Evolutionary conservation across 352 stramenopile species (phyloP).

Genomic region (Saprolegnia diclina): DNA sequence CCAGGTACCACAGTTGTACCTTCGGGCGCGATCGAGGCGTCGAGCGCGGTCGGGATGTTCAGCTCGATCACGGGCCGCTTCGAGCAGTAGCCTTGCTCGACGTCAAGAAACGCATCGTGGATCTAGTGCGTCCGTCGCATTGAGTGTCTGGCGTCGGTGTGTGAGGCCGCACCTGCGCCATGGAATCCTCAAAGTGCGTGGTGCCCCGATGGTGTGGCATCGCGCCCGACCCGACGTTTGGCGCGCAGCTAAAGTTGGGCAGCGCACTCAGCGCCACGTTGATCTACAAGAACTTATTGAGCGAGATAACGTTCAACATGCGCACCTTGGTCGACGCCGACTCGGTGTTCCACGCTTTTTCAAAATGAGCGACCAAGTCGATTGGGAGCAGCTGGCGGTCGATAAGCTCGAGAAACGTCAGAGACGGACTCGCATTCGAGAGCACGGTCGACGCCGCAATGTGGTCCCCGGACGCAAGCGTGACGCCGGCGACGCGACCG

Average conservation of each 20-base stretch:
- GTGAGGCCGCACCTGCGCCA: slow-evolving; percentile 42
- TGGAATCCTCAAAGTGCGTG: slow-evolving; percentile 83
- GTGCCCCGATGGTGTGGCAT: slow-evolving; percentile 83
- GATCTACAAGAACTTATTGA: slow-evolving; percentile 48
- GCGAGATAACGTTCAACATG: neutral
- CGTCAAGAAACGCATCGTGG: slow-evolving; percentile 83
- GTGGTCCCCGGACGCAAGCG: slow-evolving; percentile 43
- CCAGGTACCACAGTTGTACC: slow-evolving; percentile 34
- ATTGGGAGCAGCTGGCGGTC: slow-evolving; percentile 46
- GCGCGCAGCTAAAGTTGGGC: slow-evolving; percentile 79
- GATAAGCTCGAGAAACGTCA: slow-evolving; percentile 83
- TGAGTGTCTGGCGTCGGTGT: neutral
- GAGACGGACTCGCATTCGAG: slow-evolving; percentile 72
- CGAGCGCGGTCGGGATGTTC: slow-evolving; percentile 85
- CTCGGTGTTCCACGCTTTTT: slow-evolving; percentile 73
- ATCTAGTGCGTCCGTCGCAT: slow-evolving; percentile 45
- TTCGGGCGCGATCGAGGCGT: slow-evolving; percentile 65
- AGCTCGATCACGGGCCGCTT: slow-evolving; percentile 85
- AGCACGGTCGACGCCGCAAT: slow-evolving; percentile 59
- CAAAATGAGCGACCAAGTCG: slow-evolving; percentile 61
- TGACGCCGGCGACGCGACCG: slow-evolving; percentile 51
- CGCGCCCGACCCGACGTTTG: slow-evolving; percentile 49
- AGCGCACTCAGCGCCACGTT: slow-evolving; percentile 80
- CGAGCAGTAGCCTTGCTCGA: slow-evolving; percentile 58
- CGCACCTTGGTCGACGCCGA: slow-evolving; percentile 70